phyloP scores from a whole-genome alignment of 352 stramenopile species.

The Phytopythium mirpurense region DNA sequence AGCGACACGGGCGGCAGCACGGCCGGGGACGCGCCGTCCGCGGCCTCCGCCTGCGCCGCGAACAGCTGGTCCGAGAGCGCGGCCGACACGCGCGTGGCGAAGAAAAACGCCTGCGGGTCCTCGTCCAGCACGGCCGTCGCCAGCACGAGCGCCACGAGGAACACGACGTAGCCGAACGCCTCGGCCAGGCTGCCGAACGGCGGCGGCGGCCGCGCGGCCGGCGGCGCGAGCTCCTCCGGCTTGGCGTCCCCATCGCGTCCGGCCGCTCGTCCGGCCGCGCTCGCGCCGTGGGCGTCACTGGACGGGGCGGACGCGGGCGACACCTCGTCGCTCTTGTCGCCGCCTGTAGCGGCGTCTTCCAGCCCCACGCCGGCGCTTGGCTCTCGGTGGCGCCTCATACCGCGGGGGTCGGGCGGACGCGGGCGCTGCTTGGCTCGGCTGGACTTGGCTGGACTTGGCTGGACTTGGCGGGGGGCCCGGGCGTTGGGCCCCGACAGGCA shows the following conservation, averaged over 20 bases:
- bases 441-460: no score
- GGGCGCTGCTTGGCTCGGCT: no score
- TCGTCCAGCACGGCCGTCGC: conserved; percentile 42
- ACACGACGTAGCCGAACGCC: conserved; percentile 39
- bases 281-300: no score
- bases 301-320: conserved; percentile 3
- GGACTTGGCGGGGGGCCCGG: no score
- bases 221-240: no score
- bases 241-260: no score
- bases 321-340: conserved; percentile 5
- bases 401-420: neutral
- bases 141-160: conserved; percentile 54
- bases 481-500: no score
- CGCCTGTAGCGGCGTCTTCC: neutral
- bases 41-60: conserved; percentile 15
- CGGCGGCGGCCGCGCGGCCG: no score
- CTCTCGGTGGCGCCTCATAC: conserved; percentile 5
- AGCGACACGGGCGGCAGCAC: conserved; percentile 34
- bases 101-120: conserved; percentile 54
- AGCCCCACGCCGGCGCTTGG: neutral
- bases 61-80: conserved; percentile 48
- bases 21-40: conserved; percentile 11
- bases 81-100: conserved; percentile 43
- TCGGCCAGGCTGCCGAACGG: conserved; percentile 53
- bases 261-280: no score